Evolutionary conservation across 805 yeast genomes (phyloP), one percentile per base, ranked within the genome.

Genomic region (Zygotorulaspora chibaensis): DNA sequence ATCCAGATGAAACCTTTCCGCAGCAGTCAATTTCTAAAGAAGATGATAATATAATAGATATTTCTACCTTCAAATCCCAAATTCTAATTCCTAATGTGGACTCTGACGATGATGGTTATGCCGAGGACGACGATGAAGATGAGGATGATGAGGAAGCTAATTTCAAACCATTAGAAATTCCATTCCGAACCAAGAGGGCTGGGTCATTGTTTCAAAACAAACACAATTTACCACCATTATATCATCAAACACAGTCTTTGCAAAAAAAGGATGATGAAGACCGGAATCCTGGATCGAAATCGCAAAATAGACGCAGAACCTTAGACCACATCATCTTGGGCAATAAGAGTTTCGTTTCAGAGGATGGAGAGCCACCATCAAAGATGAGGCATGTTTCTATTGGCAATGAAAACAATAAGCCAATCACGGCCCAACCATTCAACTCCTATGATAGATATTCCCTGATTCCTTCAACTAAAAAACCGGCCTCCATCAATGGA

Each of bases 121-220:
- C 60, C 43, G 66, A 61, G 42, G 63, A 61, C 42, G 65, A 59
- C 38, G 67, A 62, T 16, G 61, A 52, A 23, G 61, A 56, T 1
- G 51, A 56, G 9, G 46, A 45, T 31, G 57, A 55, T 26, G 57
- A 50, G 12, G 55, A 55, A 13, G 44, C 35, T 31, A 41, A 45
- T 16, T 42, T 47, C 11, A 50, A 46, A 34, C 65, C 63, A 3
- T 43, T 63, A 35, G 67, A 63, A 28, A 57, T 63, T 5, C 59
- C 63, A 4, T 56, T 61, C 27, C 12, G 48, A 18, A 41, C 51
- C 8, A 53, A 48, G 28, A 55, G 57, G 38, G 44, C 47, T 9
- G 51, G 46, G 27, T 55, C 61, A 15, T 33, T 57, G 30, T 58
- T 58, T 26, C 56, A 55, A 30, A 53, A 53, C 25, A 45, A 47